Base-by-base conservation (phyloP, 2,329 filamentous ascomycete genomes). In the Aspergillus intermedius region DNA sequence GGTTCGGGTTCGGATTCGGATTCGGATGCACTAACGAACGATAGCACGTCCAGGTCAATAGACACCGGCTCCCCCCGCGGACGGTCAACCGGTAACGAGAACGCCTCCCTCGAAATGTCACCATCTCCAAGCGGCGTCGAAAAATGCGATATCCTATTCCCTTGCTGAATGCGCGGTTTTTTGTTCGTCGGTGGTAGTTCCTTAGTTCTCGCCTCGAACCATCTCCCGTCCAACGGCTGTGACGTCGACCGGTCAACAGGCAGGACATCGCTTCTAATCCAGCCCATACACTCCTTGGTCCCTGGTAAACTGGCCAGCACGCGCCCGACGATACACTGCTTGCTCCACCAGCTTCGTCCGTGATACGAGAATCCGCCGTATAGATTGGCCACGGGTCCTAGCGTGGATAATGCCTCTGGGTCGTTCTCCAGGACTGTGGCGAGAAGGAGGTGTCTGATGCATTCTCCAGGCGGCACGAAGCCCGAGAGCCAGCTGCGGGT, bases 341-440 rank as follows among this genome's bases (percentile, higher is more conserved):
- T 80, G 58, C 77, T 80, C 79, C 79, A 82, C 71, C 75, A 82
- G 42, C 72, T 76, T 30, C 68, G 68, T 3, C 65, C 69, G 6
- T 64, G 56, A 50, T 77, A 79, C 22, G 77, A 59, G 51, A 82
- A 80, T 2, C 78, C 79, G 17, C 78, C 76, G 46, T 78, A 75
- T 0, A 81, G 63, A 53, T 78, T 77, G 0, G 73, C 76, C 6
- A 69, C 67, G 10, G 77, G 70, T 0, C 78, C 78, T 1, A 81
- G 65, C 22, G 62, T 62, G 17, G 65, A 58, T 6, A 81, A 68
- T 1, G 77, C 77, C 3, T 68, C 54, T 10, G 69, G 66, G 48
- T 79, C 76, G 52, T 80, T 81, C 50, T 82, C 79, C 2, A 82
- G 63, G 5, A 81, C 51, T 0, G 77, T 77, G 2, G 74, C 74